Evolutionary conservation across 352 stramenopile genomes (phyloP).

Genomic region (Thalassiosira delicatula): DNA sequence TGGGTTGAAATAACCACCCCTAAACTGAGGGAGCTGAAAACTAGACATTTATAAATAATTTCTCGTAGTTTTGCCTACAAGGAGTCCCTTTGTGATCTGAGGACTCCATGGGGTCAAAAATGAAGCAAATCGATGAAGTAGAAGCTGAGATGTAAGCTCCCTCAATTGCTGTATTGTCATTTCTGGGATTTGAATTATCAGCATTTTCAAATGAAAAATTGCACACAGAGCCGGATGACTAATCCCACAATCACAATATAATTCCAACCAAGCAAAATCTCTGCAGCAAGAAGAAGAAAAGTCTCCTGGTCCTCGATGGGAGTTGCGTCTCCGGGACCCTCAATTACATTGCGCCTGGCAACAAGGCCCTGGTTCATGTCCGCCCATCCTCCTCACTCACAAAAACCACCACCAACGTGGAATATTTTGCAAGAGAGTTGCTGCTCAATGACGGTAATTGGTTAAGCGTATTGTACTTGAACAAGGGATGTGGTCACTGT

Average conservation of each 20-base stretch:
- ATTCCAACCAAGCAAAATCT: constrained; percentile 40
- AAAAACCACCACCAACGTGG: neutral
- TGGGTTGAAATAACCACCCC: no score
- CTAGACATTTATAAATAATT: no score
- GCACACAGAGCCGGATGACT: no score
- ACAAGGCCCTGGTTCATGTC: constrained; percentile 30
- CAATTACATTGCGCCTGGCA: constrained; percentile 23
- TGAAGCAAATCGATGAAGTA: no score
- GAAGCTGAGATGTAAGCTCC: no score
- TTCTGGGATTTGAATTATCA: no score
- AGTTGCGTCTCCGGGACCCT: constrained; percentile 24
- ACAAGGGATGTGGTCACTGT: constrained; percentile 24
- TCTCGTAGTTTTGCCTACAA: no score
- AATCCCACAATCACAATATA: neutral
- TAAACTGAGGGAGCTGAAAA: no score
- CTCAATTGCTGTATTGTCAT: no score
- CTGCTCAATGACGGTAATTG: constrained; percentile 3
- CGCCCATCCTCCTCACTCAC: constrained; percentile 5
- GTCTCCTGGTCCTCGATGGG: constrained; percentile 36
- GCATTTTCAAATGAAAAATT: no score
- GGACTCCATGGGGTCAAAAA: no score
- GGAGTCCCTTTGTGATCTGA: no score
- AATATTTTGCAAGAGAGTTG: neutral
- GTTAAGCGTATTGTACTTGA: neutral
- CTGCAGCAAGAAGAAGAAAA: constrained; percentile 40